These are phyloP conservation scores for Prunus salicina DNA, from an alignment of 306 rosid species.

Conservation along the genomic window DNA sequence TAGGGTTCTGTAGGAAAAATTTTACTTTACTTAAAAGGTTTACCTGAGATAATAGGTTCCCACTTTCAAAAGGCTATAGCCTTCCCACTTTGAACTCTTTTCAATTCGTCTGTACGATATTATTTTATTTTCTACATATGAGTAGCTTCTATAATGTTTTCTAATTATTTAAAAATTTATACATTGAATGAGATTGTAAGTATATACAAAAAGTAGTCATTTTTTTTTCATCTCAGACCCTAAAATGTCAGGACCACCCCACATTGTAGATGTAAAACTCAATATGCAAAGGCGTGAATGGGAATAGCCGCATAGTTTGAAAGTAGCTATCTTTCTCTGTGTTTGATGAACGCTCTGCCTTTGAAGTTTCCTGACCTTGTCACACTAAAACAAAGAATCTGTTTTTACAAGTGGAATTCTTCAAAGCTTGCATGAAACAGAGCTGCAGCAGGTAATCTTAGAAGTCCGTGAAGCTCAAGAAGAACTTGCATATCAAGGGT, in stretches of 20 bases:
- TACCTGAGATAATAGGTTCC: background rate
- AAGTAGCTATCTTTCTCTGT: background rate
- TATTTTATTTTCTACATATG: background rate
- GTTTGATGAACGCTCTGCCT: background rate
- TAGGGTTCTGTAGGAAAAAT: background rate
- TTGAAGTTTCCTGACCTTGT: background rate
- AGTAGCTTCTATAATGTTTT: background rate
- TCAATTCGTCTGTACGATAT: background rate
- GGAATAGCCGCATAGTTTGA: slow-evolving; percentile 5
- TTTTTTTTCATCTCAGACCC: background rate
- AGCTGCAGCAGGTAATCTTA: background rate
- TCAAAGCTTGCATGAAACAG: background rate
- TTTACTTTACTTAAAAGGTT: background rate
- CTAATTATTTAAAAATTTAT: background rate
- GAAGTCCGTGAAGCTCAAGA: background rate
- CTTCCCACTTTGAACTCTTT: background rate
- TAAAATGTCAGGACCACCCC: background rate
- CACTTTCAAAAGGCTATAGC: background rate
- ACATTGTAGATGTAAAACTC: background rate
- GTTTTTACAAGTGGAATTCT: background rate
- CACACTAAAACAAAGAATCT: background rate
- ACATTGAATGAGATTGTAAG: background rate
- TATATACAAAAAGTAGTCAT: background rate
- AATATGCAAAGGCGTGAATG: background rate
- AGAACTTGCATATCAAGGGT: no score